phyloP scores from a whole-genome alignment of 1,284 basidiomycete genomes.

The Ustilago sp. region DNA sequence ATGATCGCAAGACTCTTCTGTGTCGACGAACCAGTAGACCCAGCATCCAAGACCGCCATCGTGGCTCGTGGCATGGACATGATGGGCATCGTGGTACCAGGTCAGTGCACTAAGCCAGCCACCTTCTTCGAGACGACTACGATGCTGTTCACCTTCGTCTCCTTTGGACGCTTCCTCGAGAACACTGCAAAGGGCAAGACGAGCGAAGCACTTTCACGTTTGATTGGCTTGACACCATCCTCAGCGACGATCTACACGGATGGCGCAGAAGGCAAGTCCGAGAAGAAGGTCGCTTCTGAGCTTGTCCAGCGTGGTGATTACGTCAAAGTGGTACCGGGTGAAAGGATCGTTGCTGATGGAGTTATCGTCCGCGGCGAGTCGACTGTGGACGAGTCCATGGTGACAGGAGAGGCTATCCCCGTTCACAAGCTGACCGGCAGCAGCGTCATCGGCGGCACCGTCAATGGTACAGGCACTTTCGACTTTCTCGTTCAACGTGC shows the following conservation, averaged over 20 bases:
- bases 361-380: conserved; percentile 86
- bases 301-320: conserved; percentile 93
- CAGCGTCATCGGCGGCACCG: conserved; percentile 91
- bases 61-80: conserved; percentile 25
- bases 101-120: conserved; percentile 79
- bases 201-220: conserved; percentile 91
- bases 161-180: conserved; percentile 93
- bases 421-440: conserved; percentile 85
- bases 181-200: conserved; percentile 97
- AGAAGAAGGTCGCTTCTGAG: conserved; percentile 92
- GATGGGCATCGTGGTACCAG: conserved; percentile 48
- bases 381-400: conserved; percentile 92
- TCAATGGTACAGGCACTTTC: conserved; percentile 94
- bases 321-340: conserved; percentile 94
- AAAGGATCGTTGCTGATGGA: conserved; percentile 96
- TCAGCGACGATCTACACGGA: conserved; percentile 93
- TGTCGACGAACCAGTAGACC: conserved; percentile 20
- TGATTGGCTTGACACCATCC: conserved; percentile 92
- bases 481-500: conserved; percentile 95
- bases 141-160: conserved; percentile 98
- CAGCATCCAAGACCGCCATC: conserved; percentile 1
- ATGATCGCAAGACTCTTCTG: conserved; percentile 72
- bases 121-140: conserved; percentile 99
- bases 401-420: conserved; percentile 95
- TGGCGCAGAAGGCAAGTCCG: conserved; percentile 74